Conservation (phyloP, 2,329 filamentous ascomycete species). For the Colletotrichum gigasporum region DNA sequence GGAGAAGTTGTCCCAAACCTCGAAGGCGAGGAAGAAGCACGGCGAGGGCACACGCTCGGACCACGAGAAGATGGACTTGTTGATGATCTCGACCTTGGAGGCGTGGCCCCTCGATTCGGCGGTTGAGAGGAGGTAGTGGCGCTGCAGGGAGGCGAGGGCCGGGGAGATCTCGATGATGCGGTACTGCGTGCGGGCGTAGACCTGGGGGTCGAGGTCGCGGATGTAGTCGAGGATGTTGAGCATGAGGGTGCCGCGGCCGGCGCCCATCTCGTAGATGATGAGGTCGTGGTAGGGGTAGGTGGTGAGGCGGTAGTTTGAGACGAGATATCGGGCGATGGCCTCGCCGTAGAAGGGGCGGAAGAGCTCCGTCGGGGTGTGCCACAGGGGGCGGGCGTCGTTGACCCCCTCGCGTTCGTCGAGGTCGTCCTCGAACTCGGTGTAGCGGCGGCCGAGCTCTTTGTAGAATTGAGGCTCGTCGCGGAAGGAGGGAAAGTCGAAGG, state of each 20-base stretch:
- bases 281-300: constrained; percentile 96
- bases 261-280: constrained; percentile 98
- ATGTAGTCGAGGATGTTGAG: constrained; percentile 98
- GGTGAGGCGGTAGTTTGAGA: constrained; percentile 94
- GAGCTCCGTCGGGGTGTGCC: constrained; percentile 98
- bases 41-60: constrained; percentile 85
- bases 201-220: constrained; percentile 85
- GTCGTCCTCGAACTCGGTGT: constrained; percentile 88
- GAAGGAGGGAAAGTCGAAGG: constrained; percentile 86
- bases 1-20: constrained; percentile 98
- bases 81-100: constrained; percentile 92
- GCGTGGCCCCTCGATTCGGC: constrained; percentile 78
- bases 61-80: constrained; percentile 96
- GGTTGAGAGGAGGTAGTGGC: constrained; percentile 71
- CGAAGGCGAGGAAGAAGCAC: constrained; percentile 97
- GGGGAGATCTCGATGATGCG: constrained; percentile 96
- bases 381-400: constrained; percentile 85
- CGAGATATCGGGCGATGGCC: constrained; percentile 93
- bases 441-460: constrained; percentile 77
- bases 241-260: constrained; percentile 97
- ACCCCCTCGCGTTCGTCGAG: constrained; percentile 77
- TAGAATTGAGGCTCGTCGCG: constrained; percentile 89
- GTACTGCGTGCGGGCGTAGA: constrained; percentile 93
- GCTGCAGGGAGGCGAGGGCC: constrained; percentile 81
- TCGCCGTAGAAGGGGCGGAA: constrained; percentile 98